Conservation (phyloP, 768 basidiomycete species). For the Boletus vinaceobasis region DNA sequence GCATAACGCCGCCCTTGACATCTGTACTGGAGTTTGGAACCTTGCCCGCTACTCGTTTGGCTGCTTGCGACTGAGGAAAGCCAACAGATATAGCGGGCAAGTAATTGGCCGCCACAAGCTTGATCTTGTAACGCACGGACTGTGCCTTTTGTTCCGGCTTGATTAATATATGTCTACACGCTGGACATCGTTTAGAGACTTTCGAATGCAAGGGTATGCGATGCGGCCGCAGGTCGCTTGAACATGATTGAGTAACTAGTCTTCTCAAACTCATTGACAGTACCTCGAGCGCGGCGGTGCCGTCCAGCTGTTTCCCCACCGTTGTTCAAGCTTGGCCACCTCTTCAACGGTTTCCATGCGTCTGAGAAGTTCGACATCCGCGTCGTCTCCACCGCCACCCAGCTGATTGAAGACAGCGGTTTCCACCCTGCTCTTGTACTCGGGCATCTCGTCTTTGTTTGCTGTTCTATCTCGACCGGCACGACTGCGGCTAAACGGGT, state of each 20-base stretch:
- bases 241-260: conserved; percentile 1
- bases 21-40: conserved; percentile 34
- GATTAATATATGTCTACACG: conserved; percentile 93
- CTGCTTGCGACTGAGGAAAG: conserved; percentile 53
- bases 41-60: conserved; percentile 38
- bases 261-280: not conserved
- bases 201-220: conserved; percentile 93
- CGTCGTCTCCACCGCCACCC: conserved; percentile 60
- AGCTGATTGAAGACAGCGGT: conserved; percentile 50
- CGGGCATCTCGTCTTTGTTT: conserved; percentile 74
- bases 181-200: conserved; percentile 91
- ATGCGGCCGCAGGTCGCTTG: conserved; percentile 78
- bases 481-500: conserved; percentile 50
- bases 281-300: conserved; percentile 63
- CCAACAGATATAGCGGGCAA: conserved; percentile 79
- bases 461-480: conserved; percentile 56
- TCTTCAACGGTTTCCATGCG: conserved; percentile 58
- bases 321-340: conserved; percentile 69
- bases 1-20: conserved; percentile 43
- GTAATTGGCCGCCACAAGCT: conserved; percentile 93
- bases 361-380: conserved; percentile 68
- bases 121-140: conserved; percentile 94
- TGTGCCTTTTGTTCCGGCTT: conserved; percentile 98
- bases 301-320: conserved; percentile 81
- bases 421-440: conserved; percentile 72